A percentile compares a stretch with the other conserved stretches of the same genome.
These are phyloP conservation scores for Aureobasidium subglaciale DNA, from an alignment of 2,329 filamentous ascomycete genomes.

Conservation along the genomic window DNA sequence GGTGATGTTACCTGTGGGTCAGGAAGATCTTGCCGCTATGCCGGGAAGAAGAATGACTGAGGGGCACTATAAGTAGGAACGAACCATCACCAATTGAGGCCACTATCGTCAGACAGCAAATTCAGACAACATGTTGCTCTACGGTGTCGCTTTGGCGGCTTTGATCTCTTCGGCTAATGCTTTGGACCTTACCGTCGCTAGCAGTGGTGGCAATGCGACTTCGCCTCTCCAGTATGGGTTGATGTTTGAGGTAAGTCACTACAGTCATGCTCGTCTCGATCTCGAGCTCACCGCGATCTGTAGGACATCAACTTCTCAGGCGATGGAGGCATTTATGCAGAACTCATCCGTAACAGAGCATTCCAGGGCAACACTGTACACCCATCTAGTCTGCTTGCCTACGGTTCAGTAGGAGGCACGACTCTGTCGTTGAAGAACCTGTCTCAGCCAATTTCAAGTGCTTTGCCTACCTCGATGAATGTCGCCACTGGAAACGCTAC, in stretches of 20 bases:
- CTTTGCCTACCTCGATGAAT: constrained; percentile 46
- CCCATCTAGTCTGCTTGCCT: constrained; percentile 42
- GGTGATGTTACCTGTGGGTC: constrained; percentile 4
- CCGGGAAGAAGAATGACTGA: not conserved
- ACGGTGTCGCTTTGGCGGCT: constrained; percentile 11
- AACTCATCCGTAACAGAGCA: constrained; percentile 61
- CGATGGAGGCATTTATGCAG: constrained; percentile 62
- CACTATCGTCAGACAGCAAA: not conserved
- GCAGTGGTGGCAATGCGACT: constrained; percentile 33
- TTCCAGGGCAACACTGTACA: constrained; percentile 50
- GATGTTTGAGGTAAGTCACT: constrained; percentile 37
- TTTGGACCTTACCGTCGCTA: constrained; percentile 22
- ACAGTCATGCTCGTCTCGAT: no score
- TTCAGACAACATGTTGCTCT: constrained; percentile 9
- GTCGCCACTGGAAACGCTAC: constrained; percentile 32
- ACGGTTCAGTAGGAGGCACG: constrained; percentile 47
- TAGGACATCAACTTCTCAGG: constrained; percentile 60
- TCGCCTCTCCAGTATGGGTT: constrained; percentile 36
- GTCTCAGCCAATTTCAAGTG: constrained; percentile 44
- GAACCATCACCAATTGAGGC: not conserved
- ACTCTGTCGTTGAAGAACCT: constrained; percentile 42
- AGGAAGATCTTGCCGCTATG: not conserved
- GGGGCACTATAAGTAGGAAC: not conserved
- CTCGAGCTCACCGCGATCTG: not conserved
- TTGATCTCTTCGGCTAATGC: constrained; percentile 19